phyloP scores from a whole-genome alignment of 2,329 filamentous ascomycete species.

The Chaetomium sp. region DNA sequence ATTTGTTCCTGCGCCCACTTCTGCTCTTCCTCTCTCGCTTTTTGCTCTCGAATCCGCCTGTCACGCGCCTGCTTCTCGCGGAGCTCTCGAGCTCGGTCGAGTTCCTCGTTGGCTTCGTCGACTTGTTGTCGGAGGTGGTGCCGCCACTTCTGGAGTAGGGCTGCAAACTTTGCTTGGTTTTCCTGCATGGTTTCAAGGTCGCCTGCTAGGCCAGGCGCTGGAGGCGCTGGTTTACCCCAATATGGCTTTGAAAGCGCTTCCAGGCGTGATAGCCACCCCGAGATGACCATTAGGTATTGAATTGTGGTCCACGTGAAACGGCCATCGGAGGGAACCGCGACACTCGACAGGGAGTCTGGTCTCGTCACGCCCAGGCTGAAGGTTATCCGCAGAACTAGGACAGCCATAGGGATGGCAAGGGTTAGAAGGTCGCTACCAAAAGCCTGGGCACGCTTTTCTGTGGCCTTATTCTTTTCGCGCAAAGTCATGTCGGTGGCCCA shows the following conservation, averaged over 20 bases:
- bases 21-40: not conserved
- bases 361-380: conserved; percentile 3
- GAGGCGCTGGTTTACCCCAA: not conserved
- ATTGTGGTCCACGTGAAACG: conserved; percentile 12
- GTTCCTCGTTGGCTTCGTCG: conserved; percentile 8
- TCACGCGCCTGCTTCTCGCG: conserved; percentile 7
- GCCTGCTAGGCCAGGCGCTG: not conserved
- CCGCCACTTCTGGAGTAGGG: conserved; percentile 5
- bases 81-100: not conserved
- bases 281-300: conserved; percentile 7
- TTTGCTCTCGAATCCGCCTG: not conserved
- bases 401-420: conserved; percentile 13
- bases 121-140: conserved; percentile 4
- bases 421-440: conserved; percentile 2
- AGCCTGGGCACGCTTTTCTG: not conserved
- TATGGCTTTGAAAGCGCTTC: not conserved
- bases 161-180: not conserved
- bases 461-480: not conserved
- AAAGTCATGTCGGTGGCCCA: not conserved
- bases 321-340: not conserved
- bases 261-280: conserved; percentile 10
- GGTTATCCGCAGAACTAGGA: conserved; percentile 8
- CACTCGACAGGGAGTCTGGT: not conserved
- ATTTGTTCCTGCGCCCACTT: not conserved
- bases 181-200: not conserved